A percentile compares a stretch with the other conserved stretches of the same genome.
Conservation (phyloP, 2,329 filamentous ascomycete species). For the Xylaria sp. region DNA sequence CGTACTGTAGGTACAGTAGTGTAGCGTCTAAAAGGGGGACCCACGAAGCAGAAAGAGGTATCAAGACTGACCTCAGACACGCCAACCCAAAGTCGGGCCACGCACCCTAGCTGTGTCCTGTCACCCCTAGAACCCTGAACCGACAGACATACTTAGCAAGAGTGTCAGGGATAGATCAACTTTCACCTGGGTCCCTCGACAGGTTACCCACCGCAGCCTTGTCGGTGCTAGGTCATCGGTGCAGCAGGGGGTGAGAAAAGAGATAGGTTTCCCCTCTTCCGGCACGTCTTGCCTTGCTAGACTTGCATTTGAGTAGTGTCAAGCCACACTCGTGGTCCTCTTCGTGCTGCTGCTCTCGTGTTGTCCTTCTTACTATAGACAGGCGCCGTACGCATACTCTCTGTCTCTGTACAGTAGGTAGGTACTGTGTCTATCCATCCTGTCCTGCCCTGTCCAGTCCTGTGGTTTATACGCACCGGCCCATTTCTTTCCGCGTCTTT, state of each 20-base stretch:
- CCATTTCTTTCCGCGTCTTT: slow-evolving; percentile 34
- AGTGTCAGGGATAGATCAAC: slow-evolving; percentile 44
- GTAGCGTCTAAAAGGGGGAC: slow-evolving; percentile 37
- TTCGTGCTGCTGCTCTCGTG: not conserved
- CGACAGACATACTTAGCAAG: slow-evolving; percentile 10
- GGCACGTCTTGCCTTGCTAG: slow-evolving; percentile 40
- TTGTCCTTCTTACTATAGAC: slow-evolving; percentile 17
- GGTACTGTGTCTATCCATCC: slow-evolving; percentile 15
- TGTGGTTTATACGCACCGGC: slow-evolving; percentile 18
- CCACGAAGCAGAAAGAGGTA: slow-evolving; percentile 43
- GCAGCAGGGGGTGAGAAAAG: slow-evolving; percentile 44
- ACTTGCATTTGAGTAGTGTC: slow-evolving; percentile 28
- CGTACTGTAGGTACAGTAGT: not conserved
- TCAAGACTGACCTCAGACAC: slow-evolving; percentile 46
- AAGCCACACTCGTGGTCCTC: slow-evolving; percentile 43
- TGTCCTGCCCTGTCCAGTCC: not conserved
- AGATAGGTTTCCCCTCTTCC: slow-evolving; percentile 40
- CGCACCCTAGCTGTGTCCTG: slow-evolving; percentile 41
- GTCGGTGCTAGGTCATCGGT: slow-evolving; percentile 37
- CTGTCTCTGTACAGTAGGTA: slow-evolving; percentile 20
- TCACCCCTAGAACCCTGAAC: slow-evolving; percentile 45
- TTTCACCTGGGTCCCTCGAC: slow-evolving; percentile 43
- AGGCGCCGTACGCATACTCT: slow-evolving; percentile 5
- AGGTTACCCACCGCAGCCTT: slow-evolving; percentile 48
- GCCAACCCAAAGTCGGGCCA: slow-evolving; percentile 46